Percentiles rank a stretch among this genome's conserved stretches.
phyloP scores from a whole-genome alignment of 148 eudicot genomes.

The Rhododendron vialii region DNA sequence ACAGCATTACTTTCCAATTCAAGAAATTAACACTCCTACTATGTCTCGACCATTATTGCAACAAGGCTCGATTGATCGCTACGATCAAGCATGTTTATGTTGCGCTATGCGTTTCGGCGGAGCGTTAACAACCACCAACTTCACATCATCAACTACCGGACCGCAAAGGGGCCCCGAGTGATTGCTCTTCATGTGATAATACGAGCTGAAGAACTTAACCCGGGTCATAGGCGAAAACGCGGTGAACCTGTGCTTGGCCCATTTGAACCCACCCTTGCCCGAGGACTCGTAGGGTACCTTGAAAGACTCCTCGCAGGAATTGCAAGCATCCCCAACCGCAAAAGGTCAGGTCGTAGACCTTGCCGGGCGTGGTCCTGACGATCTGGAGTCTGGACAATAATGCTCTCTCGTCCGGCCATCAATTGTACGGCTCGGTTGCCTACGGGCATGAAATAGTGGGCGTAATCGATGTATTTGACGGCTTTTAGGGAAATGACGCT shows the following conservation, averaged over 20 bases:
- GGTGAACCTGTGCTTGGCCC: constrained; percentile 22
- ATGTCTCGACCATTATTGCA: background rate
- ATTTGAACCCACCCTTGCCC: constrained; percentile 32
- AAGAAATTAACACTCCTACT: background rate
- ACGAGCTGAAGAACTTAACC: constrained; percentile 34
- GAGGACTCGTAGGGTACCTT: constrained; percentile 31
- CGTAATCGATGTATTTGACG: background rate
- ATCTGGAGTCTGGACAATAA: background rate
- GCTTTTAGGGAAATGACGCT: background rate
- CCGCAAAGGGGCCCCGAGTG: constrained; percentile 40
- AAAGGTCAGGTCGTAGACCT: background rate
- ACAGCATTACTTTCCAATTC: background rate
- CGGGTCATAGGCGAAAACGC: constrained; percentile 18
- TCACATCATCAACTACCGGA: constrained; percentile 43
- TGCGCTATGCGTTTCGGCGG: no score
- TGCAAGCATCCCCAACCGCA: background rate
- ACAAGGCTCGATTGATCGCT: background rate
- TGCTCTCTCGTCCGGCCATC: background rate
- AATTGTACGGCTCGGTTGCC: background rate
- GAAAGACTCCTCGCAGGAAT: background rate
- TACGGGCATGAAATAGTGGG: background rate
- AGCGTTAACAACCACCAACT: constrained; percentile 22
- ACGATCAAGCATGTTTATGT: background rate
- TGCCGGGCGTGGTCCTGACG: background rate
- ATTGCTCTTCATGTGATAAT: constrained; percentile 38